These are phyloP conservation scores for Talaromyces sp. DNA, from an alignment of 2,329 filamentous ascomycete species.

Conservation along the genomic window DNA sequence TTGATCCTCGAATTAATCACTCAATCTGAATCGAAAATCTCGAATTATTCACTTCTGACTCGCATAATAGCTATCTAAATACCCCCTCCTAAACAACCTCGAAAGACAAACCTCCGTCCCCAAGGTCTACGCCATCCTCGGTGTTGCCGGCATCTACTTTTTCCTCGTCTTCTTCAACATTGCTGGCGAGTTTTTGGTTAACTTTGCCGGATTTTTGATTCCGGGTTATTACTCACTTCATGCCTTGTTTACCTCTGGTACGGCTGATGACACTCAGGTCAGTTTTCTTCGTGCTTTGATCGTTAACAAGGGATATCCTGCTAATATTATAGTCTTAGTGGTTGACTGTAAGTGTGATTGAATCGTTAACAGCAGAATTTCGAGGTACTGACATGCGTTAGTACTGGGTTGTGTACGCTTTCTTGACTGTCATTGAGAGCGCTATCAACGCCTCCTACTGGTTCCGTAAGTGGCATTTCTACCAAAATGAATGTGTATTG, in stretches of 20 bases:
- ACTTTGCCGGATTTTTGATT: slow-evolving; percentile 63
- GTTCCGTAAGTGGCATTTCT: slow-evolving; percentile 53
- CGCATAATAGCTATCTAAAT: slow-evolving; percentile 59
- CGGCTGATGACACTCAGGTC: slow-evolving; percentile 64
- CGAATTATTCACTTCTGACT: not conserved
- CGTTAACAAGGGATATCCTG: too few species aligned
- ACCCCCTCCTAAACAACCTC: slow-evolving; percentile 64
- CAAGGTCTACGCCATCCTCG: slow-evolving; percentile 65
- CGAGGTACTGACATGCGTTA: slow-evolving; percentile 27
- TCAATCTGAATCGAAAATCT: not conserved
- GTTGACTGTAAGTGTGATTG: slow-evolving; percentile 53
- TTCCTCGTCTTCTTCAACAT: slow-evolving; percentile 72
- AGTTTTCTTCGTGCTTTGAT: slow-evolving; percentile 23
- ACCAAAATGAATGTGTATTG: slow-evolving; percentile 23
- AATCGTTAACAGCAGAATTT: not conserved
- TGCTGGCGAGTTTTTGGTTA: slow-evolving; percentile 65
- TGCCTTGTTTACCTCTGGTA: slow-evolving; percentile 59
- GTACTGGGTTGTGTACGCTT: slow-evolving; percentile 68
- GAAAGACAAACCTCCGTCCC: slow-evolving; percentile 66
- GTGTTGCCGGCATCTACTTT: slow-evolving; percentile 63
- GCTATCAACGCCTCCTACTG: slow-evolving; percentile 65
- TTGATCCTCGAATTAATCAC: not conserved
- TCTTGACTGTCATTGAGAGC: slow-evolving; percentile 64
- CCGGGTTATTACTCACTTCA: slow-evolving; percentile 65
- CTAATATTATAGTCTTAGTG: slow-evolving; percentile 45